Base-by-base conservation (phyloP, 345 rosid species). In the Populus davidiana region DNA sequence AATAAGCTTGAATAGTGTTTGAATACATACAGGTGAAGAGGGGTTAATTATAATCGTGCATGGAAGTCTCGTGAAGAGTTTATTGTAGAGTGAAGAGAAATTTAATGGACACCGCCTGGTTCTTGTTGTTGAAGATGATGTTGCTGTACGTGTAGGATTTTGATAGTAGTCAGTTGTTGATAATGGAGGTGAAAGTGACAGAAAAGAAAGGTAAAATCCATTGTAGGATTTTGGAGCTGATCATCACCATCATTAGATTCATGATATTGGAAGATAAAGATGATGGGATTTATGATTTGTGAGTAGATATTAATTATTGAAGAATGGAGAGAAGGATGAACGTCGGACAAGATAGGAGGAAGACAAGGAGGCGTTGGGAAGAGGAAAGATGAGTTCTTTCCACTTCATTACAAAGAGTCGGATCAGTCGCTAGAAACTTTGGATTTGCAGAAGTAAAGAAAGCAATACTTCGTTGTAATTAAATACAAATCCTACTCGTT, bases 51-150 rank as follows among this genome's bases (percentile, higher is more conserved):
- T 18, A 12, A 20, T 23, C 2, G 39, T 54, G 76, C 86, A 87
- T 81, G 85, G 73, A 76, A 76, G 81, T 70, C 91, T 74, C 90
- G 88, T 86, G 91, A 85, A 80, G 13, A 16, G 3, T 61, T 69
- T 31, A 43, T 80, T 74, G 73, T 80, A 78, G 81, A 61, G 72
- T 41, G 17, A 13, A 0, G 36, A 25, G 56, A 76, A 72, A 65
- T 49, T 77, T 29, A 61, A 64, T 25, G 12, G 43, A 35, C 75
- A 66, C 79, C 85, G 80, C 79, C 62, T 12, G 2, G 25, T 25
- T 8, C 16, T 80, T 69, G 80, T 72, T 12, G 68, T 33, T 63
- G 18, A 47, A 12, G 18, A 47, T 47, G 18, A 47, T 47, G 50
- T 14, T 47, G 50, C 50, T 47, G 44, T 41, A 41, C 3, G 44